Conservation (phyloP, 768 basidiomycete species). For the Neoboletus brunneissimus region DNA sequence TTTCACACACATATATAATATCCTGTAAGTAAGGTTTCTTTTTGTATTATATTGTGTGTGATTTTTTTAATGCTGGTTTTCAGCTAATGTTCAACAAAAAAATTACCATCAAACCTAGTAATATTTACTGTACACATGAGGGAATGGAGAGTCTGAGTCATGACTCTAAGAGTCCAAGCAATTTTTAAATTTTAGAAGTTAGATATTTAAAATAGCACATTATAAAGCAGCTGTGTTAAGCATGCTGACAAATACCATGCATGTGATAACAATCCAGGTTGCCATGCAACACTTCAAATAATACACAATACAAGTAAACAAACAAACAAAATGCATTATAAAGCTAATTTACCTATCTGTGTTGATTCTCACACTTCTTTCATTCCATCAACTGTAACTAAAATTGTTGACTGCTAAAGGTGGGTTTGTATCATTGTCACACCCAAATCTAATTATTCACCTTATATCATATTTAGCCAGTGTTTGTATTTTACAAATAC, state of each 20-base stretch:
- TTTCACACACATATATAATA: too few species aligned
- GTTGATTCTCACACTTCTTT: background rate
- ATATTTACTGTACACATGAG: background rate
- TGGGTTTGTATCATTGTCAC: background rate
- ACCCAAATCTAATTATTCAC: background rate
- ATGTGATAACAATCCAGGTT: background rate
- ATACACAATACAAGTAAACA: slow-evolving; percentile 15
- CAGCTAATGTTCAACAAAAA: too few species aligned
- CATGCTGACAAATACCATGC: background rate
- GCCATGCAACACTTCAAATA: slow-evolving; percentile 2
- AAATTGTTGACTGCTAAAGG: background rate
- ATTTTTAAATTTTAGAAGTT: background rate
- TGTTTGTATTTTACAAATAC: background rate
- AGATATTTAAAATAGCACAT: background rate
- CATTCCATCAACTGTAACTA: background rate
- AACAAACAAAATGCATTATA: slow-evolving; percentile 5
- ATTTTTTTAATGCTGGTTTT: too few species aligned
- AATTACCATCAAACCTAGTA: too few species aligned
- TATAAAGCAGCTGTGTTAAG: too few species aligned
- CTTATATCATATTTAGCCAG: background rate
- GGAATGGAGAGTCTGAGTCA: background rate
- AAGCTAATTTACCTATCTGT: background rate
- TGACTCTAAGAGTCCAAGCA: background rate
- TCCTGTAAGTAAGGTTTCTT: too few species aligned
- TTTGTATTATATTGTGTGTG: too few species aligned